phyloP scores from a whole-genome alignment of 495 filamentous ascomycete genomes.

The Aspergillus campestris region DNA sequence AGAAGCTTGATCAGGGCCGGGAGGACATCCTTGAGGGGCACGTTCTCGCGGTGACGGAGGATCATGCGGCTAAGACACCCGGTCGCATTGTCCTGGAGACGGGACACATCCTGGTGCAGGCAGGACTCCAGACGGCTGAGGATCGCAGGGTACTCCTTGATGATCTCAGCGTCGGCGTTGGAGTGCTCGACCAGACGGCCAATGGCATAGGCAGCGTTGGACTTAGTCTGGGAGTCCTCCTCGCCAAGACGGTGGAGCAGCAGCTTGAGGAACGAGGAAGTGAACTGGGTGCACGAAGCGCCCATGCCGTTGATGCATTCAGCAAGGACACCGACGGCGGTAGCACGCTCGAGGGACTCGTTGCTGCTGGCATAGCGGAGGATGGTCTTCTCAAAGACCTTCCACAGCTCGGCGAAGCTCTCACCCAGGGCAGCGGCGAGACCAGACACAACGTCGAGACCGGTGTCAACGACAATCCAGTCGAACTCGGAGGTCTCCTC shows the following conservation, averaged over 20 bases:
- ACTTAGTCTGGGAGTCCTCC: slow-evolving; percentile 85
- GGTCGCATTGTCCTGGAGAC: slow-evolving; percentile 86
- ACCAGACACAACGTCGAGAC: slow-evolving; percentile 78
- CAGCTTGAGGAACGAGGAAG: slow-evolving; percentile 63
- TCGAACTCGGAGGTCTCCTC: slow-evolving; percentile 92
- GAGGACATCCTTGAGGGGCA: slow-evolving; percentile 73
- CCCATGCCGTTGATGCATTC: slow-evolving; percentile 89
- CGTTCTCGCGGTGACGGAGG: slow-evolving; percentile 64
- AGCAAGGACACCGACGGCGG: slow-evolving; percentile 82
- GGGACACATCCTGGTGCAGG: slow-evolving; percentile 62
- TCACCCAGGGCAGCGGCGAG: slow-evolving; percentile 74
- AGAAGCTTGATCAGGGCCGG: slow-evolving; percentile 70
- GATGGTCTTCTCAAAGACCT: slow-evolving; percentile 83
- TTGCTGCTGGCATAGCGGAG: slow-evolving; percentile 78
- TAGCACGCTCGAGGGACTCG: slow-evolving; percentile 77
- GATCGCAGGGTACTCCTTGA: slow-evolving; percentile 67
- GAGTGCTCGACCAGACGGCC: slow-evolving; percentile 78
- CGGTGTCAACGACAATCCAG: slow-evolving; percentile 92
- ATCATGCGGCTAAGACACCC: slow-evolving; percentile 93
- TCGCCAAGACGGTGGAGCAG: slow-evolving; percentile 82
- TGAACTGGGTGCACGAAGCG: slow-evolving; percentile 65
- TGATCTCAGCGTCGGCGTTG: slow-evolving; percentile 57
- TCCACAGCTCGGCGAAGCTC: slow-evolving; percentile 81
- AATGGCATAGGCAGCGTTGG: slow-evolving; percentile 85
- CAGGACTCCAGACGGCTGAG: slow-evolving; percentile 77